Evolutionary conservation across 1,284 basidiomycete species (phyloP), one percentile per base, ranked within the genome.

Genomic region (Bjerkandera adusta): DNA sequence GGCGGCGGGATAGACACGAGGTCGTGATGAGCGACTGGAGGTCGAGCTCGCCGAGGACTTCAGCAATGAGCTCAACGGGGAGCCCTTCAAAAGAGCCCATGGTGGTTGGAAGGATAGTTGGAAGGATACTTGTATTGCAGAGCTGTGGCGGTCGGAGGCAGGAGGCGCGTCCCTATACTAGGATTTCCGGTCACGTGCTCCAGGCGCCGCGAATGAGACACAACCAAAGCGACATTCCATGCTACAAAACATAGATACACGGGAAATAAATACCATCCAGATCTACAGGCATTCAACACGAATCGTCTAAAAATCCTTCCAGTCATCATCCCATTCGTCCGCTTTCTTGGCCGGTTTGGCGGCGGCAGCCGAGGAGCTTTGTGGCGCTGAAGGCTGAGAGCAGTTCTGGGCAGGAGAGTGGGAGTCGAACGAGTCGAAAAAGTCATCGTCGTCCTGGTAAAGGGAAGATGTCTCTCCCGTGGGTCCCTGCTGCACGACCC

Each of bases 41-140:
- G 56, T 85, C 79, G 38, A 89, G 75, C 56, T 86, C 79, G 33
- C 75, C 70, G 33, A 89, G 69, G 30, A 88, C 79, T 51, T 83
- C 80, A n/a, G 79, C 81, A 48, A 89, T 76, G 45, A 89, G 71
- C 58, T 89, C 86, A 27, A 84, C 82, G 16, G 86, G 85, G 5
- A 89, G 69, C 7, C 72, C 70, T 54, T 85, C 75, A 32, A 81
- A 58, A 24, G 56, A 21, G 32, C 43, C 38, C 43, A 49, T 45
- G 32, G 25, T 34, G 41, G 30, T 34, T 25, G 36, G 15, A 20
- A 15, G 21, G 7, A 5, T 18, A 35, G 8, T n/a, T 13, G 12
- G 10, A 16, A 18, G 11, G 16, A 10, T 35, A 41, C 39, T 16
- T 27, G n/a, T 41, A 30, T 8, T 30, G 27, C 27, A 30, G n/a